A percentile compares a stretch with the other conserved stretches of the same genome.
Conservation (phyloP, 306 rosid genomes). For the Arachis hypogaea region DNA sequence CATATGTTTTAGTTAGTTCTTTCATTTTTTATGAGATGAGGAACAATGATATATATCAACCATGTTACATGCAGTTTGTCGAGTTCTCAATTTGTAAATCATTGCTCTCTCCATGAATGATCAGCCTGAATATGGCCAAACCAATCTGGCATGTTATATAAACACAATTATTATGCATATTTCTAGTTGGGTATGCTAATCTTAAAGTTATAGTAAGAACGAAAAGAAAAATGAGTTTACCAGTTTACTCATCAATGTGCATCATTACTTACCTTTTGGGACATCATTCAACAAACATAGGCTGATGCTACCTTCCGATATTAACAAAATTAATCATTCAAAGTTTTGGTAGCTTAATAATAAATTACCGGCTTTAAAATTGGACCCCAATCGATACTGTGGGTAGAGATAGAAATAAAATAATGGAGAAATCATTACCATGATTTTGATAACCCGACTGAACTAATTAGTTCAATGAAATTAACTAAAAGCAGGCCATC, state of each 20-base stretch:
- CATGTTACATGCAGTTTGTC: constrained; percentile 45
- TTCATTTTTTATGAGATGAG: constrained; percentile 31
- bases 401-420: not conserved
- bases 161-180: not conserved
- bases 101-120: not conserved
- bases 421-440: too few relatives aligned
- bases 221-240: not conserved
- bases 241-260: not conserved
- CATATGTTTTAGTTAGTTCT: constrained; percentile 10
- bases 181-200: not conserved
- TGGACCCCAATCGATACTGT: constrained; percentile 25
- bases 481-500: too few relatives aligned
- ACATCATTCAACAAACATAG: constrained; percentile 15
- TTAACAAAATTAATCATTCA: constrained; percentile 12
- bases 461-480: too few relatives aligned
- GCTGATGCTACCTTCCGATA: constrained; percentile 20
- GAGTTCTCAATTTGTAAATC: constrained; percentile 37
- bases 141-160: constrained; percentile 29
- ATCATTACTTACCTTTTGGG: constrained; percentile 26
- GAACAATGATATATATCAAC: constrained; percentile 28
- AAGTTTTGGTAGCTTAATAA: not conserved
- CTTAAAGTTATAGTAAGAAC: constrained; percentile 7
- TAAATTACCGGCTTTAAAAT: constrained; percentile 8
- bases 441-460: too few relatives aligned
- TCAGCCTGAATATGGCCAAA: constrained; percentile 15